phyloP scores from a whole-genome alignment of 805 yeast species.

The Candida railenensis region DNA sequence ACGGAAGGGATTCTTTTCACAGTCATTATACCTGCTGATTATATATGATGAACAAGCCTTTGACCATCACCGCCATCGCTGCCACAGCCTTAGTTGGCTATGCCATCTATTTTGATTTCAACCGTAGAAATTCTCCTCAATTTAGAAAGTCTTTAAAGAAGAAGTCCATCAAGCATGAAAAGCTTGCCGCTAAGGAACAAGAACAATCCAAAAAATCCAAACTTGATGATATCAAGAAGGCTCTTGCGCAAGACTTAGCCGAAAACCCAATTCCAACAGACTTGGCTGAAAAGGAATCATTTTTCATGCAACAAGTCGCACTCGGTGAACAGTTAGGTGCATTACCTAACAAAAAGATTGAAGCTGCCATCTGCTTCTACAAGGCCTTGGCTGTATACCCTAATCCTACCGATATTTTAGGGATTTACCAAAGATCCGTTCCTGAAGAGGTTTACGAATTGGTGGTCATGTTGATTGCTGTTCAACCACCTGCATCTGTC shows the following conservation, averaged over 20 bases:
- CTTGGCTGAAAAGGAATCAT: conserved; percentile 66
- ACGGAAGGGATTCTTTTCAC: neutral
- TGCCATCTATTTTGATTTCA: conserved; percentile 87
- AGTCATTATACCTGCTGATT: too few species aligned
- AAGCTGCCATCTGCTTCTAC: conserved; percentile 89
- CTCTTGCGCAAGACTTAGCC: conserved; percentile 62
- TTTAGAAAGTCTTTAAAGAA: conserved; percentile 78
- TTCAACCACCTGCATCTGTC: conserved; percentile 82
- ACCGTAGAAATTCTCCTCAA: conserved; percentile 76
- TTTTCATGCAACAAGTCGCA: conserved; percentile 81
- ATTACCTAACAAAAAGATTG: conserved; percentile 65
- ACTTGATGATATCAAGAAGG: conserved; percentile 58
- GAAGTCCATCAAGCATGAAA: conserved; percentile 59
- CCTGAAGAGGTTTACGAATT: conserved; percentile 80
- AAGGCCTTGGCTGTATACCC: conserved; percentile 93
- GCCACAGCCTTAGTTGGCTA: conserved; percentile 67
- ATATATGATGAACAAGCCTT: conserved; percentile 24
- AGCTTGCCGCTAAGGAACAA: conserved; percentile 51
- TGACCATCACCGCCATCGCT: conserved; percentile 39
- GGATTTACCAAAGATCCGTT: conserved; percentile 84
- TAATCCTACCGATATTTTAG: conserved; percentile 87
- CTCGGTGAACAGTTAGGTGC: conserved; percentile 79
- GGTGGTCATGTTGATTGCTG: conserved; percentile 84
- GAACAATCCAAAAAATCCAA: conserved; percentile 60
- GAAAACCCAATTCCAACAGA: conserved; percentile 76